Evolutionary conservation across 2,329 filamentous ascomycete species (phyloP).

Genomic region (Venturiaceae sp.): DNA sequence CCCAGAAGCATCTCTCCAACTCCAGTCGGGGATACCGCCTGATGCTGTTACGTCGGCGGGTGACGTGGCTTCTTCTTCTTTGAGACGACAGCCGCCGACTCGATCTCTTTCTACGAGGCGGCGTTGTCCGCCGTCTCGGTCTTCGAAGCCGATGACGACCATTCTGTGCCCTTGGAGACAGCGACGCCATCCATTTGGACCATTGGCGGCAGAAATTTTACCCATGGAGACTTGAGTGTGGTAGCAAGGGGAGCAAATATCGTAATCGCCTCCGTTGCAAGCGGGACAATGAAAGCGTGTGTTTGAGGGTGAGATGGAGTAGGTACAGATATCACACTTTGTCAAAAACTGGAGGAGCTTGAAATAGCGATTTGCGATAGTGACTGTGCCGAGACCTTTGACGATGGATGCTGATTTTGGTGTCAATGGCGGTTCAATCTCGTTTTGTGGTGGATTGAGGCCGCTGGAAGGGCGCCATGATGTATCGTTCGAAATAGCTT

Average conservation of each 20-base stretch:
- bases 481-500: conserved; percentile 17
- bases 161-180: conserved; percentile 77
- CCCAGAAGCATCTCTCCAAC: conserved; percentile 25
- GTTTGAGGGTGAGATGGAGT: conserved; percentile 58
- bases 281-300: conserved; percentile 71
- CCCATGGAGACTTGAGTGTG: conserved; percentile 51
- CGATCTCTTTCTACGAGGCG: conserved; percentile 61
- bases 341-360: conserved; percentile 63
- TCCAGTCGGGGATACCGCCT: conserved; percentile 15
- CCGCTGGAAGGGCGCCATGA: conserved; percentile 11
- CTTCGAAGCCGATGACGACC: conserved; percentile 68
- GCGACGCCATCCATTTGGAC: conserved; percentile 70
- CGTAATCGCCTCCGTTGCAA: conserved; percentile 75
- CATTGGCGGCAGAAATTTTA: conserved; percentile 65
- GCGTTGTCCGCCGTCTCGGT: conserved; percentile 55
- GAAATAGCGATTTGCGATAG: conserved; percentile 37
- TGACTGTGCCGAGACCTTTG: conserved; percentile 18
- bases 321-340: conserved; percentile 68
- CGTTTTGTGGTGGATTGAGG: conserved; percentile 17
- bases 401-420: conserved; percentile 33
- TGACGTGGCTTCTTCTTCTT: conserved; percentile 39
- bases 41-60: background rate
- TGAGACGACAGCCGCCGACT: conserved; percentile 66
- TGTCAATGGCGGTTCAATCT: conserved; percentile 20
- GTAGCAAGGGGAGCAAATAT: conserved; percentile 77